Base-by-base conservation (phyloP, 441 rosid species). In the Euphorbia schlechtendalii region DNA sequence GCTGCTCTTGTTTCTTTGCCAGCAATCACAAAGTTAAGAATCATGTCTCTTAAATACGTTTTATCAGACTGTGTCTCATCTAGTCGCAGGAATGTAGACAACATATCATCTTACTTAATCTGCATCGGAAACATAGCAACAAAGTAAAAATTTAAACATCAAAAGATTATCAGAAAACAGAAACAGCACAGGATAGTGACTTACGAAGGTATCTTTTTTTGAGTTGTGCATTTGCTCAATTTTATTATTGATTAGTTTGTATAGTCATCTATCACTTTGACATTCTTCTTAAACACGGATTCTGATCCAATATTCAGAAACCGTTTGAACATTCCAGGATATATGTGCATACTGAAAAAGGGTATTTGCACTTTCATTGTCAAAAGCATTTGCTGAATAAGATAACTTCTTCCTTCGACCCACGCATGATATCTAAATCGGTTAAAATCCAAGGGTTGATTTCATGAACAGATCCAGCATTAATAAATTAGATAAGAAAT, bases 1-100 rank as follows among this genome's bases (percentile, higher is more conserved):
- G 77, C 71, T 34, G 85, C 85, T 7, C 85, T 83, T 8, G 87
- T 81, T 71, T 83, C 83, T 74, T 81, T 83, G 6, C 85, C 85
- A 30, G 85, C 87, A 61, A 77, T 77, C 3, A 79, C 69, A 67
- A 81, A 79, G 66, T 67, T 77, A 12, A 83, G 81, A 64, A 79
- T 75, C 49, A 81, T 83, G 48, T 83, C 85, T 32, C 83, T 64
- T n/a, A 83, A 57, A 58, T 76, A 81, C 40, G 45, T 81, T 32
- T 49, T 71, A 63, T 78, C 80, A 8, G 63, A 64, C 48, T 63
- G 66, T 8, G 63, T 67, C 48, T 65, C 71, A 8, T 56, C 63
- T 58, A 61, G 69, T 69, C 70, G 77, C 57, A 81, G 74, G 72
- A 81, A 81, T 74, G 83, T 81, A 18, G 83, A 77, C 58, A 77